Conservation (phyloP, 148 eudicot genomes). For the Vaccinium corymbosum region DNA sequence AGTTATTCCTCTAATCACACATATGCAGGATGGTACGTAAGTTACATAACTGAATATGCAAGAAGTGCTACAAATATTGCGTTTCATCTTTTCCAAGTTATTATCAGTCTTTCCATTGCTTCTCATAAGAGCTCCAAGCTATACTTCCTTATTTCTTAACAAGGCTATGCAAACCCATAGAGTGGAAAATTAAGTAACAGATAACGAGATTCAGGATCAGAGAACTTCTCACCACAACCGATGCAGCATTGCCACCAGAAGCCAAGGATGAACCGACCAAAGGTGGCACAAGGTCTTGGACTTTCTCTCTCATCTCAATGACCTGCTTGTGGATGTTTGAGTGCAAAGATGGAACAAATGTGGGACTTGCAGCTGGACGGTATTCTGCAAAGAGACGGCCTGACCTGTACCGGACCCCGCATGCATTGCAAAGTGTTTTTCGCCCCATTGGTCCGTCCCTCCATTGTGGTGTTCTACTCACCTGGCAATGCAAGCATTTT, state of each 20-base stretch:
- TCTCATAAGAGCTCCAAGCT: background rate
- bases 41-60: background rate
- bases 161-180: background rate
- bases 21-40: background rate
- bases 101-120: background rate
- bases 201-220: background rate
- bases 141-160: background rate
- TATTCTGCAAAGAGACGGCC: slow-evolving; percentile 89
- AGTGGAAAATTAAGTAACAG: background rate
- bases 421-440: slow-evolving; percentile 86
- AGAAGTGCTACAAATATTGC: background rate
- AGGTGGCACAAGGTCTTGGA: background rate
- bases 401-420: slow-evolving; percentile 84
- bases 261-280: background rate
- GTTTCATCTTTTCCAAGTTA: background rate
- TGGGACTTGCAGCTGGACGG: slow-evolving; percentile 91
- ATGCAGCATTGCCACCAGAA: slow-evolving; percentile 7
- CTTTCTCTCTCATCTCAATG: background rate
- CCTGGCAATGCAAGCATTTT: slow-evolving; percentile 73
- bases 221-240: background rate
- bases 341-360: slow-evolving; percentile 64
- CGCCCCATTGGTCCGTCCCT: slow-evolving; percentile 91
- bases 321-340: slow-evolving; percentile 72
- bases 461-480: slow-evolving; percentile 97
- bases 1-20: background rate